Conservation (phyloP, 495 filamentous ascomycete species). For the Tuber indicum region DNA sequence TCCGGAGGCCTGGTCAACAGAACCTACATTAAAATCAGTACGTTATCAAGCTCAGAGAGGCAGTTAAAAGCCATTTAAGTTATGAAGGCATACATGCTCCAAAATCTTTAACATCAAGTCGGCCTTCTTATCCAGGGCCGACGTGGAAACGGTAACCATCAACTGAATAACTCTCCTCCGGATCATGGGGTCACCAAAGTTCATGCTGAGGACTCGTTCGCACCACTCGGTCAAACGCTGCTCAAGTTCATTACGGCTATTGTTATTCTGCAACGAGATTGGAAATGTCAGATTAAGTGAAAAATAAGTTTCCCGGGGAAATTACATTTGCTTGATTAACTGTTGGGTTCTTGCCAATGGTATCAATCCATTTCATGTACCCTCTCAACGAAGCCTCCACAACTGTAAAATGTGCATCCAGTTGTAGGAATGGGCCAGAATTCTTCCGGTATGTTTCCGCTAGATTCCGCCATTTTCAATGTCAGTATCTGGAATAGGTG, state of each 20-base stretch:
- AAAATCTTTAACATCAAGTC: constrained; percentile 78
- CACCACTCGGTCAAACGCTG: constrained; percentile 74
- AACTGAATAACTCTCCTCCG: constrained; percentile 76
- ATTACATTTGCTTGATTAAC: constrained; percentile 51
- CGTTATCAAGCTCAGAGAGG: neutral
- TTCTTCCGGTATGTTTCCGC: constrained; percentile 71
- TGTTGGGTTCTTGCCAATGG: constrained; percentile 49
- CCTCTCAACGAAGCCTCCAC: constrained; percentile 89
- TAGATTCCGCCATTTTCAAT: constrained; percentile 46
- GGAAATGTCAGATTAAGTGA: constrained; percentile 20
- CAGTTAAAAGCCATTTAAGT: neutral
- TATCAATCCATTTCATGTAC: constrained; percentile 69
- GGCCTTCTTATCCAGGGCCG: constrained; percentile 67
- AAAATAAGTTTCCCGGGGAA: neutral
- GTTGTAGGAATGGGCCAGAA: constrained; percentile 65
- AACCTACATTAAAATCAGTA: constrained; percentile 46
- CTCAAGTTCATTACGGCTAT: constrained; percentile 57
- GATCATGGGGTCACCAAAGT: constrained; percentile 82
- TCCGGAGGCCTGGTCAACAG: constrained; percentile 70
- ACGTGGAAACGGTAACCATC: constrained; percentile 75
- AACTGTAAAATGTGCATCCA: constrained; percentile 84
- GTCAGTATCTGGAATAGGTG: neutral
- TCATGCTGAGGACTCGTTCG: constrained; percentile 61
- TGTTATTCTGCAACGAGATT: constrained; percentile 47
- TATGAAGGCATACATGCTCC: constrained; percentile 52